These are phyloP conservation scores for Tolypocladium amazonense DNA, from an alignment of 2,329 filamentous ascomycete species.

Conservation along the genomic window DNA sequence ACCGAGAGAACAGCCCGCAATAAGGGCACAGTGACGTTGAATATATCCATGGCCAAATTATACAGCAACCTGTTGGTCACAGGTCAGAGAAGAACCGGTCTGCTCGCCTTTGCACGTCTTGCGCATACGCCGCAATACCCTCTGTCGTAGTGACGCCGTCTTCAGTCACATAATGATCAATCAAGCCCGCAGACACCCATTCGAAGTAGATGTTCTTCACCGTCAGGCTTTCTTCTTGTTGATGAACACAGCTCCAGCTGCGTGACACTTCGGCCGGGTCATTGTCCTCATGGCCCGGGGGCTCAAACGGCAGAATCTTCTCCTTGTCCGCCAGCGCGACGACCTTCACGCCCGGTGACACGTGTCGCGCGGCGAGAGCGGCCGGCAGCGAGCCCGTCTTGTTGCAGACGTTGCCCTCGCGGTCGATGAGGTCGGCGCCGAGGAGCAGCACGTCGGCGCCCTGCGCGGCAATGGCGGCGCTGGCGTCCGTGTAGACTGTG, in stretches of 20 bases:
- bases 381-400: slow-evolving; percentile 55
- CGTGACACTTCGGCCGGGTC: slow-evolving; percentile 35
- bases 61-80: slow-evolving; percentile 10
- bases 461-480: slow-evolving; percentile 39
- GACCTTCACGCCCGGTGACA: slow-evolving; percentile 34
- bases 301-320: slow-evolving; percentile 41
- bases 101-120: slow-evolving; percentile 22
- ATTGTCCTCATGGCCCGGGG: slow-evolving; percentile 34
- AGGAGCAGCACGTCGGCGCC: slow-evolving; percentile 49
- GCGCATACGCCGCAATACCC: slow-evolving; percentile 29
- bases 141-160: slow-evolving; percentile 30
- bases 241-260: background rate
- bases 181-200: slow-evolving; percentile 40
- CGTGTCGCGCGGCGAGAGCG: slow-evolving; percentile 40
- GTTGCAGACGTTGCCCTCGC: slow-evolving; percentile 50
- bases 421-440: slow-evolving; percentile 52
- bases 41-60: background rate
- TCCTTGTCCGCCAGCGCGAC: slow-evolving; percentile 49
- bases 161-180: slow-evolving; percentile 46
- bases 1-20: background rate
- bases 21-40: background rate
- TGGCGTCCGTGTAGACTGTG: slow-evolving; percentile 48
- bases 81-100: slow-evolving; percentile 31
- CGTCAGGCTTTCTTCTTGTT: slow-evolving; percentile 10
- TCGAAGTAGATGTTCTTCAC: slow-evolving; percentile 48